Conservation (phyloP, 441 rosid genomes). For the Croton laevigatus region DNA sequence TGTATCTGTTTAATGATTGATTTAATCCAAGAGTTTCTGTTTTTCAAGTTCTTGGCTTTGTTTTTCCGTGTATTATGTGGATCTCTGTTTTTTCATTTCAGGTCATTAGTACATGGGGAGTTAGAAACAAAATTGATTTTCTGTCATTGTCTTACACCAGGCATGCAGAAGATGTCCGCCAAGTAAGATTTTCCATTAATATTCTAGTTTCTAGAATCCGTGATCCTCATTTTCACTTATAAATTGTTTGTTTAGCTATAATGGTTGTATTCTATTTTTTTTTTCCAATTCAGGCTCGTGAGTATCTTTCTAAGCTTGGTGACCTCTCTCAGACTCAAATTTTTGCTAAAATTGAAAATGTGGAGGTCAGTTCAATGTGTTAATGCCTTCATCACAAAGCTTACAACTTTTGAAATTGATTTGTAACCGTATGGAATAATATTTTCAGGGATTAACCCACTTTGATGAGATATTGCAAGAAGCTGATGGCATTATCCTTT, state of each 20-base stretch:
- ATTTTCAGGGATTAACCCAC: slow-evolving; percentile 76
- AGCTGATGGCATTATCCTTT: slow-evolving; percentile 98
- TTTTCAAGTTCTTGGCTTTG: background rate
- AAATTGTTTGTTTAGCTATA: background rate
- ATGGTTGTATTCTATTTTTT: slow-evolving; percentile 8
- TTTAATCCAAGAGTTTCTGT: background rate
- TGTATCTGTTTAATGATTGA: background rate
- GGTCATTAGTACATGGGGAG: slow-evolving; percentile 96
- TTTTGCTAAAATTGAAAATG: slow-evolving; percentile 92
- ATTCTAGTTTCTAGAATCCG: background rate
- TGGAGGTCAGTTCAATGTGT: slow-evolving; percentile 52
- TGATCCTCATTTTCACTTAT: background rate
- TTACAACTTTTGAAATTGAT: slow-evolving; percentile 1
- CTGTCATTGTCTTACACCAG: slow-evolving; percentile 91
- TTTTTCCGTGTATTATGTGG: slow-evolving; percentile 6
- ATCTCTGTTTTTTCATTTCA: slow-evolving; percentile 26
- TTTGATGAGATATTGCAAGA: slow-evolving; percentile 97
- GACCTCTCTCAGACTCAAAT: slow-evolving; percentile 92
- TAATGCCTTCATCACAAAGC: slow-evolving; percentile 4
- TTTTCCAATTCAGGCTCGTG: slow-evolving; percentile 71
- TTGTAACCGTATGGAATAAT: slow-evolving; percentile 1
- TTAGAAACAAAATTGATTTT: slow-evolving; percentile 86
- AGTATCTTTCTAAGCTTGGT: slow-evolving; percentile 70
- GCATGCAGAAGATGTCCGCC: slow-evolving; percentile 96
- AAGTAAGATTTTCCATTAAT: slow-evolving; percentile 36